Evolutionary conservation across 352 stramenopile genomes (phyloP).

Genomic region (Elongisporangium prolatum): DNA sequence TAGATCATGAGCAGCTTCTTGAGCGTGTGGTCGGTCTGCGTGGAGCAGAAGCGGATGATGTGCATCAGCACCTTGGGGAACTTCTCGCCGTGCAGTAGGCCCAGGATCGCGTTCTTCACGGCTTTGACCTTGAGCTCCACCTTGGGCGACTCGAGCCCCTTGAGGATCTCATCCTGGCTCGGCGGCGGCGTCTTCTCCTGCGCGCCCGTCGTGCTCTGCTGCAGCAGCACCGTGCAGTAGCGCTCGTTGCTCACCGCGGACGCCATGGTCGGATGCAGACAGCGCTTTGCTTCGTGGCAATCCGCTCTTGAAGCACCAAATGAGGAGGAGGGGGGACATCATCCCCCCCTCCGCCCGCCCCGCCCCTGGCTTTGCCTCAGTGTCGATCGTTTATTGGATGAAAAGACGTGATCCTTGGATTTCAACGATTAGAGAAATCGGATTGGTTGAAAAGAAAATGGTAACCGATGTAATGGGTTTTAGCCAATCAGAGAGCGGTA

Average conservation of each 20-base stretch:
- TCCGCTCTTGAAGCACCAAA: not conserved
- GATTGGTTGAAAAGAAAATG: not conserved
- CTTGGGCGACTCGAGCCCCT: slow-evolving; percentile 94
- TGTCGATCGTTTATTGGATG: not conserved
- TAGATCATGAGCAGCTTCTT: slow-evolving; percentile 99
- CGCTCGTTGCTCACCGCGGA: slow-evolving; percentile 79
- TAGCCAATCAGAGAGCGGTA: not conserved
- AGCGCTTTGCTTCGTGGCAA: not conserved
- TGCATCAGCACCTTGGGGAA: slow-evolving; percentile 99
- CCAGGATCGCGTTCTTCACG: slow-evolving; percentile 98
- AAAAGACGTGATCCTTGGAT: not conserved
- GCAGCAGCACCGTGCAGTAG: slow-evolving; percentile 83
- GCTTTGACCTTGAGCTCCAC: slow-evolving; percentile 96
- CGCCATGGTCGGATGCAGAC: slow-evolving; percentile 1
- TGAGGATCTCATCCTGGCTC: slow-evolving; percentile 96
- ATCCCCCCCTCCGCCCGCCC: not conserved
- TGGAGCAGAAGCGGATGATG: slow-evolving; percentile 99
- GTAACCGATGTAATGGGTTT: not conserved
- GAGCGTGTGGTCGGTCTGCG: slow-evolving; percentile 98
- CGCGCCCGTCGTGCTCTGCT: slow-evolving; percentile 28
- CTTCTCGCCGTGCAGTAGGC: slow-evolving; percentile 97
- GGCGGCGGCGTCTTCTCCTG: slow-evolving; percentile 59
- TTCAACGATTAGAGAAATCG: not conserved
- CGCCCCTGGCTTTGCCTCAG: not conserved
- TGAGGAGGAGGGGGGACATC: not conserved